A percentile compares a stretch with the other conserved stretches of the same genome.
phyloP scores from a whole-genome alignment of 192 early-diverging fungal species.

The Entomortierella parvispora region DNA sequence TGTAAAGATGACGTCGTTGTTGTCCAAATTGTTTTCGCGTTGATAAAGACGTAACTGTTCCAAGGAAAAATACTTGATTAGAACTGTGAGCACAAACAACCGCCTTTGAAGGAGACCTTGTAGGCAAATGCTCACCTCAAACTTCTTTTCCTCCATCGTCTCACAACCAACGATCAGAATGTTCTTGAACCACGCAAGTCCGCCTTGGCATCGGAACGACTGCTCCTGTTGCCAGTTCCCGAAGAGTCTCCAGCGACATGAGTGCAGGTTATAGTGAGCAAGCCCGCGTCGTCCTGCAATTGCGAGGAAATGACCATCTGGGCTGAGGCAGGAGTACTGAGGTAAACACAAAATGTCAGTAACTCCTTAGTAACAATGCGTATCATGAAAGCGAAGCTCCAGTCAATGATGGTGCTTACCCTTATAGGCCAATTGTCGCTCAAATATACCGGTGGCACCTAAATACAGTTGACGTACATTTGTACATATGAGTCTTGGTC shows the following conservation, averaged over 20 bases:
- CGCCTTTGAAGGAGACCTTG: too few relatives aligned
- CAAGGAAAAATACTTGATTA: background rate
- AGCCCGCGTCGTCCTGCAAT: constrained; percentile 89
- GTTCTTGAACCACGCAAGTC: constrained; percentile 77
- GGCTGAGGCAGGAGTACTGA: constrained; percentile 73
- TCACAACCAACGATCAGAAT: constrained; percentile 76
- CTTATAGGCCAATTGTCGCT: constrained; percentile 85
- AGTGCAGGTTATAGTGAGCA: constrained; percentile 76
- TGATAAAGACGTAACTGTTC: constrained; percentile 68
- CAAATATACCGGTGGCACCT: constrained; percentile 80
- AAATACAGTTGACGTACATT: background rate
- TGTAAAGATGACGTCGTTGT: constrained; percentile 66
- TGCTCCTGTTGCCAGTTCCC: constrained; percentile 86
- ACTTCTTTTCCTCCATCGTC: constrained; percentile 51
- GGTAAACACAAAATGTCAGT: background rate
- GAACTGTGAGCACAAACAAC: too few relatives aligned
- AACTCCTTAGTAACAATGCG: too few relatives aligned
- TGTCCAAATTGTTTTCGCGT: constrained; percentile 77
- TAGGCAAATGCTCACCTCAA: constrained; percentile 51
- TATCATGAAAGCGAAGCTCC: too few relatives aligned
- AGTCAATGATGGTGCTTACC: too few relatives aligned
- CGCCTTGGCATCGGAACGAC: constrained; percentile 73
- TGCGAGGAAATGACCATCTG: constrained; percentile 79
- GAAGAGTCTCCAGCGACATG: constrained; percentile 90
- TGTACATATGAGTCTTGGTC: background rate